Evolutionary conservation across 2,329 filamentous ascomycete genomes (phyloP), one percentile per base, ranked within the genome.

Genomic region (Colletotrichum falcatum): DNA sequence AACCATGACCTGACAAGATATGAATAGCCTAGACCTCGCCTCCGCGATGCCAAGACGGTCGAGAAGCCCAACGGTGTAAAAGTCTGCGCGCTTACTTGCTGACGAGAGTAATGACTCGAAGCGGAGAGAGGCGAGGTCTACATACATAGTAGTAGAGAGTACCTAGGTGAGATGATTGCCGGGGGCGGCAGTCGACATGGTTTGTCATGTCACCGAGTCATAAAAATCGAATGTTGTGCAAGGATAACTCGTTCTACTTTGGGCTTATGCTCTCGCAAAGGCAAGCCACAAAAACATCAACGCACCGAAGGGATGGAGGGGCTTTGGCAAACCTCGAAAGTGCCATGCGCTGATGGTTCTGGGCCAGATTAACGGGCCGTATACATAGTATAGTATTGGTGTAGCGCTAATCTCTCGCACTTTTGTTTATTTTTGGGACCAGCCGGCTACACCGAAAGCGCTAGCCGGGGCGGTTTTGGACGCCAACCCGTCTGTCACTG

Each of bases 361-460:
- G n/a, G n/a, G n/a, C n/a, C n/a, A n/a, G n/a, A n/a, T n/a, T n/a
- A n/a, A n/a, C n/a, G n/a, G n/a, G n/a, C n/a, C n/a, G n/a, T n/a
- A n/a, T n/a, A n/a, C n/a, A n/a, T n/a, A n/a, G n/a, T n/a, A n/a
- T n/a, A n/a, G n/a, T n/a, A n/a, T n/a, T n/a, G n/a, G n/a, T n/a
- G n/a, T n/a, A n/a, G n/a, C n/a, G n/a, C n/a, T n/a, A n/a, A n/a
- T n/a, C n/a, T n/a, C n/a, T n/a, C n/a, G 30, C 30, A 33, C 30
- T 33, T 7, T 65, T 54, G 59, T 68, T 68, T 54, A 65, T 68
- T 68, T 68, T 44, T 53, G 61, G 53, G 53, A 35, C 33, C 23
- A 20, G 30, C 26, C 20, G n/a, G 60, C 30, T 23, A 56, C 39
- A 23, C 39, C 18, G 12, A 51, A 33, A n/a, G 8, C 11, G 0